phyloP scores from a whole-genome alignment of 139 green algal species.

The Diplosphaera chodatii region DNA sequence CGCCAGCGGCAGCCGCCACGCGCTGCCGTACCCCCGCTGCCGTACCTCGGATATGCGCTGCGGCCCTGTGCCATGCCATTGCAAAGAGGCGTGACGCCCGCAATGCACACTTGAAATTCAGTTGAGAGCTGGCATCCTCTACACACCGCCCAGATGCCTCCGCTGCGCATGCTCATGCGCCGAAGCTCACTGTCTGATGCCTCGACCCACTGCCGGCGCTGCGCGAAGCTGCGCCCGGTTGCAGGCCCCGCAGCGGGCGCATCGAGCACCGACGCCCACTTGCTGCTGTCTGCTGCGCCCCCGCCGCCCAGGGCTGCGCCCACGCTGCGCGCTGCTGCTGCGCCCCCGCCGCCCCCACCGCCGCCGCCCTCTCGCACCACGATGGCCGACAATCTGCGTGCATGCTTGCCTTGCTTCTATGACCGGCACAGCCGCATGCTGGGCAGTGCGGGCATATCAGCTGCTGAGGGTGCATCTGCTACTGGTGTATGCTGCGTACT shows the following conservation, averaged over 20 bases:
- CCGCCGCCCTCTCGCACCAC: not conserved
- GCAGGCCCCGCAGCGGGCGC: not conserved
- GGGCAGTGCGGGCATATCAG: no score
- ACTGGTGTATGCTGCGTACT: not conserved
- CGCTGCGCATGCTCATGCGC: no score
- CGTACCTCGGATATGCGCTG: conserved; percentile 38
- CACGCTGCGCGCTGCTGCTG: conserved; percentile 24
- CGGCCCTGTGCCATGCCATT: conserved; percentile 21
- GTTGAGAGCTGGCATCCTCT: no score
- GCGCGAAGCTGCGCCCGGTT: not conserved
- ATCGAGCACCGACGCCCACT: not conserved
- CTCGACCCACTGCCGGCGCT: conserved; percentile 8
- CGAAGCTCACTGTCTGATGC: conserved; percentile 5
- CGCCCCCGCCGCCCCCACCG: conserved; percentile 22
- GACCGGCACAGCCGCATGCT: no score
- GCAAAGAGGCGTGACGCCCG: no score
- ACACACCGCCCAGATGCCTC: no score
- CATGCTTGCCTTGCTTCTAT: no score
- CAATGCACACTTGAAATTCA: no score
- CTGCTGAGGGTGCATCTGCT: no score
- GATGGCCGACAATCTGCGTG: not conserved
- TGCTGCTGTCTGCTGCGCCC: not conserved
- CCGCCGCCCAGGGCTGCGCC: conserved; percentile 3
- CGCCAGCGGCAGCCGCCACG: conserved; percentile 42
- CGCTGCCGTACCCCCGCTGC: conserved; percentile 6